These are phyloP conservation scores for Metschnikowia cerradonensis DNA, from an alignment of 805 yeast species.

Conservation along the genomic window DNA sequence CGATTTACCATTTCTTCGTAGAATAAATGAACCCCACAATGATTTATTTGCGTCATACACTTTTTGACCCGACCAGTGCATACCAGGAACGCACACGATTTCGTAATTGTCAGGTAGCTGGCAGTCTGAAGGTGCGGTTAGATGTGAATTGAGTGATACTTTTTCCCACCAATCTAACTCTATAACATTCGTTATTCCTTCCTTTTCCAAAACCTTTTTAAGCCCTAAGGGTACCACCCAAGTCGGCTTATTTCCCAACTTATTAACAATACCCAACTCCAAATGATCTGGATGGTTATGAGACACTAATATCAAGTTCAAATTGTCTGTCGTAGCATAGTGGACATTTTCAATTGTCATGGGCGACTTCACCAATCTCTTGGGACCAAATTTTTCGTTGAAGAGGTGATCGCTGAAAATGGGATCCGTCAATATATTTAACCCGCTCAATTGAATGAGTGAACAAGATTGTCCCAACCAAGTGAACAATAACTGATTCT, in stretches of 20 bases:
- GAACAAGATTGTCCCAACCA: constrained; percentile 96
- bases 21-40: constrained; percentile 84
- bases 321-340: constrained; percentile 49
- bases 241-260: constrained; percentile 50
- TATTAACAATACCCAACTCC: constrained; percentile 55
- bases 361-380: constrained; percentile 77
- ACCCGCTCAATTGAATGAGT: constrained; percentile 60
- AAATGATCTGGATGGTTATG: constrained; percentile 97
- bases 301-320: constrained; percentile 71
- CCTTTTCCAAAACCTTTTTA: constrained; percentile 50
- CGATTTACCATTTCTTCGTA: constrained; percentile 64
- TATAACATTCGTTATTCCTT: constrained; percentile 57
- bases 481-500: constrained; percentile 59
- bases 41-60: constrained; percentile 76
- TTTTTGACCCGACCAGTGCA: constrained; percentile 94
- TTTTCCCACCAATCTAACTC: constrained; percentile 95
- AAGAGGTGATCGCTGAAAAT: constrained; percentile 65
- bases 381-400: constrained; percentile 68
- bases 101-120: constrained; percentile 53
- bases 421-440: constrained; percentile 86
- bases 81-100: constrained; percentile 85
- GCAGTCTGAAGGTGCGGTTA: constrained; percentile 22
- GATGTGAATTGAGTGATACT: constrained; percentile 33
- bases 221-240: constrained; percentile 92
- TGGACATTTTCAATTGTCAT: constrained; percentile 53